Evolutionary conservation across 2,329 filamentous ascomycete species (phyloP).

Genomic region (Aspergillus latus): DNA sequence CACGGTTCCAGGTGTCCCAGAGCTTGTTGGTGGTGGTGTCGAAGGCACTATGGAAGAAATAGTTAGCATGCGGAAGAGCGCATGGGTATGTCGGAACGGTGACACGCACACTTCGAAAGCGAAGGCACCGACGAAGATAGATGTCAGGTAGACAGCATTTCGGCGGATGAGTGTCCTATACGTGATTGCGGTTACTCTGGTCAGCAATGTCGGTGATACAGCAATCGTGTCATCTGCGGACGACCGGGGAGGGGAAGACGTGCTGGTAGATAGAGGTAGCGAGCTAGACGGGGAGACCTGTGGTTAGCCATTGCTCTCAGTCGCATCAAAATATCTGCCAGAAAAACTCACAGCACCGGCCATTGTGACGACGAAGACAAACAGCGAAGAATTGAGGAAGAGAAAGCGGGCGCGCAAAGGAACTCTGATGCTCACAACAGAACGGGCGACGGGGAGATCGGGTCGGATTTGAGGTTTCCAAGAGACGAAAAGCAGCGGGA

Average conservation of each 20-base stretch:
- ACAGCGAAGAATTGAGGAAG: constrained; percentile 22
- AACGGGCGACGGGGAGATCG: constrained; percentile 23
- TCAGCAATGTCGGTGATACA: constrained; percentile 19
- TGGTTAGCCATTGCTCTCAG: constrained; percentile 33
- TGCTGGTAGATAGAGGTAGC: constrained; percentile 61
- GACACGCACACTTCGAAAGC: constrained; percentile 83
- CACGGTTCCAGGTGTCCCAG: constrained; percentile 89
- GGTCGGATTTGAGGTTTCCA: constrained; percentile 24
- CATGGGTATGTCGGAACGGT: not conserved
- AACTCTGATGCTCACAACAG: constrained; percentile 19
- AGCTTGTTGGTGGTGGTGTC: constrained; percentile 78
- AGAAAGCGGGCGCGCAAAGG: constrained; percentile 24
- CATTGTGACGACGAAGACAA: constrained; percentile 53
- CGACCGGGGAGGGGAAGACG: constrained; percentile 35
- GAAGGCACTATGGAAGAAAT: constrained; percentile 64
- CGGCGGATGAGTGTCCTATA: constrained; percentile 76
- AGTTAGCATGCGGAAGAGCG: constrained; percentile 18
- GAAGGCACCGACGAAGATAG: constrained; percentile 85
- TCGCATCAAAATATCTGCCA: constrained; percentile 29
- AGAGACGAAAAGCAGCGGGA: constrained; percentile 36
- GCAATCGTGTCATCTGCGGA: constrained; percentile 12
- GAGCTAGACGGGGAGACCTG: constrained; percentile 43
- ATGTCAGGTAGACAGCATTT: constrained; percentile 83
- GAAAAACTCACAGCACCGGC: constrained; percentile 51
- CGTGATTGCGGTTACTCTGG: constrained; percentile 1